phyloP scores from a whole-genome alignment of 2,329 filamentous ascomycete genomes.

The Paradendryphiella salina region DNA sequence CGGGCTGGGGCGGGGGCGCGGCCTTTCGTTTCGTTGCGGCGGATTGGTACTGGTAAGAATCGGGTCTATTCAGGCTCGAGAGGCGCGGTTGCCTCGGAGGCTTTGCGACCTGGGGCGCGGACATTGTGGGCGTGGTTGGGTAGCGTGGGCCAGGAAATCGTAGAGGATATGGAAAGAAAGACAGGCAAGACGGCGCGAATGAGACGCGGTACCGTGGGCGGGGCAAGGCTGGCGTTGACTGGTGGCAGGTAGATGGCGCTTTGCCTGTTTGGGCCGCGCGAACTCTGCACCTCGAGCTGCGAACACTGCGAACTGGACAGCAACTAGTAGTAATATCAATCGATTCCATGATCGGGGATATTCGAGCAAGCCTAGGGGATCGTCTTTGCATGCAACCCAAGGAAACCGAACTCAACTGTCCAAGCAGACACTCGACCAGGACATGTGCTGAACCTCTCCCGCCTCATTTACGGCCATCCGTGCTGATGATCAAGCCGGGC shows the following conservation, averaged over 20 bases:
- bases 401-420: too few species aligned
- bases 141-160: neutral
- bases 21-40: constrained; percentile 26
- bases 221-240: constrained; percentile 8
- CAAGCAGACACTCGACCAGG: too few species aligned
- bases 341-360: neutral
- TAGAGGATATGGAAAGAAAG: neutral
- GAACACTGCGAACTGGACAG: constrained; percentile 1
- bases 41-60: constrained; percentile 22
- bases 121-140: constrained; percentile 17
- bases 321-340: too few species aligned
- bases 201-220: constrained; percentile 17
- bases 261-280: neutral
- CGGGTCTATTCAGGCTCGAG: constrained; percentile 28
- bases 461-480: too few species aligned
- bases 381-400: too few species aligned
- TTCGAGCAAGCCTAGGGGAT: too few species aligned
- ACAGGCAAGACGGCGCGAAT: constrained; percentile 17
- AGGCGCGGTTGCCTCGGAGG: constrained; percentile 28
- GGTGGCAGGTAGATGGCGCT: neutral
- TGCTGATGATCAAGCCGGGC: neutral
- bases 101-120: constrained; percentile 25
- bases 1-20: constrained; percentile 23
- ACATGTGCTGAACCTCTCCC: too few species aligned
- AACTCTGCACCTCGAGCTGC: constrained; percentile 15